Percentiles rank a stretch among this genome's conserved stretches.
These are phyloP conservation scores for Pythium oligandrum DNA, from an alignment of 352 stramenopile species.

Conservation along the genomic window DNA sequence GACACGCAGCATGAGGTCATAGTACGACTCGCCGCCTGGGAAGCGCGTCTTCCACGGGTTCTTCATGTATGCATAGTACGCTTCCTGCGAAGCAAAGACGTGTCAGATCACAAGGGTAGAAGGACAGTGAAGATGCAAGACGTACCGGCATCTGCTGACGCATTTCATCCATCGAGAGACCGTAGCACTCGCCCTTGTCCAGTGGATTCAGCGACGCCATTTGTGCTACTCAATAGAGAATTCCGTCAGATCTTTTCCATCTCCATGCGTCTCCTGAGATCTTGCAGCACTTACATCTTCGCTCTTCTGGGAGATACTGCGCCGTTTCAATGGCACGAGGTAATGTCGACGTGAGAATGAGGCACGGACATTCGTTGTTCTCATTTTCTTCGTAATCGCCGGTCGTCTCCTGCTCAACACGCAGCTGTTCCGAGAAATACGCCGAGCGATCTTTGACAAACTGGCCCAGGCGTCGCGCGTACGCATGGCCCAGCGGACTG, in stretches of 20 bases:
- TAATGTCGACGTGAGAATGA: conserved; percentile 77
- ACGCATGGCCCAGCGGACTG: conserved; percentile 88
- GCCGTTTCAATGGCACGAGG: conserved; percentile 76
- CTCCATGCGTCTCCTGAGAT: too few species aligned
- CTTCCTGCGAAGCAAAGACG: conserved; percentile 32
- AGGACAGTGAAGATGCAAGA: background rate
- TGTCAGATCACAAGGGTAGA: background rate
- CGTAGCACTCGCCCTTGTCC: conserved; percentile 85
- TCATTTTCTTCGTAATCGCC: conserved; percentile 25
- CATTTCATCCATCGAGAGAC: conserved; percentile 82
- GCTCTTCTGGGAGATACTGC: conserved; percentile 40
- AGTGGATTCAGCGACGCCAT: conserved; percentile 78
- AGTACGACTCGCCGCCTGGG: conserved; percentile 90
- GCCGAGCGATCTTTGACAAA: conserved; percentile 87
- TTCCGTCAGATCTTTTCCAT: background rate
- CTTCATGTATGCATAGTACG: conserved; percentile 55
- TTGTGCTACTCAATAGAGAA: conserved; percentile 39
- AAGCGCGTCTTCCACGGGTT: conserved; percentile 82
- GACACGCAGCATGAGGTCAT: conserved; percentile 91
- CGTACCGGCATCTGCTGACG: conserved; percentile 58
- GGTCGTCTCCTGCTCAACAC: conserved; percentile 18
- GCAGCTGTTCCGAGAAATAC: conserved; percentile 5
- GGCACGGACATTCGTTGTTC: conserved; percentile 30
- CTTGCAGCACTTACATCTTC: conserved; percentile 28
- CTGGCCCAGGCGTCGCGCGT: conserved; percentile 86